phyloP scores from a whole-genome alignment of 805 yeast genomes.

The Pichia paraexigua region DNA sequence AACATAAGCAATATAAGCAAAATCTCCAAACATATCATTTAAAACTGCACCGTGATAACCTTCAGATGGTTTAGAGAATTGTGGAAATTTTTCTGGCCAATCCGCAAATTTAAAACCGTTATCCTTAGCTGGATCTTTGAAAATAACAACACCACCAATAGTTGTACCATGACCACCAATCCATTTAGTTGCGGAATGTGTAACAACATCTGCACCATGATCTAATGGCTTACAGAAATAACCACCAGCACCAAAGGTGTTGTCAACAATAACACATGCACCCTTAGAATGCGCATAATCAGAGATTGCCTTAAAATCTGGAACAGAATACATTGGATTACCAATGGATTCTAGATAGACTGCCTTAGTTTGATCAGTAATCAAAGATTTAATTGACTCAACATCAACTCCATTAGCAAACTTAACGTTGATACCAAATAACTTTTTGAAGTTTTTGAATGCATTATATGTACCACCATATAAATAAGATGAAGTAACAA shows the following conservation, averaged over 20 bases:
- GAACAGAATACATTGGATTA: conserved; percentile 87
- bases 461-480: conserved; percentile 98
- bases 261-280: conserved; percentile 85
- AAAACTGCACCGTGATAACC: conserved; percentile 87
- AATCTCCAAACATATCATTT: conserved; percentile 72
- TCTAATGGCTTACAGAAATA: conserved; percentile 75
- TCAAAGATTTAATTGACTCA: conserved; percentile 63
- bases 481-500: conserved; percentile 75
- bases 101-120: conserved; percentile 91
- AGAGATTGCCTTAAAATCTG: conserved; percentile 75
- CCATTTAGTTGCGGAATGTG: conserved; percentile 96
- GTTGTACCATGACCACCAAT: conserved; percentile 97
- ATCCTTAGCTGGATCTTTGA: conserved; percentile 43
- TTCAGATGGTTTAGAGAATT: conserved; percentile 82
- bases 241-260: conserved; percentile 97
- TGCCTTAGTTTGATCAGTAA: conserved; percentile 85
- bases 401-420: conserved; percentile 74
- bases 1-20: conserved; percentile 71
- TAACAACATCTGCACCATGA: conserved; percentile 86
- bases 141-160: conserved; percentile 79
- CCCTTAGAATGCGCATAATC: conserved; percentile 80
- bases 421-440: conserved; percentile 72
- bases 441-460: conserved; percentile 82
- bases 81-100: conserved; percentile 84
- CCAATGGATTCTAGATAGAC: conserved; percentile 86